Percentiles rank a stretch among this genome's conserved stretches.
These are phyloP conservation scores for Casuarina cunninghamiana DNA, from an alignment of 306 rosid species.

Conservation along the genomic window DNA sequence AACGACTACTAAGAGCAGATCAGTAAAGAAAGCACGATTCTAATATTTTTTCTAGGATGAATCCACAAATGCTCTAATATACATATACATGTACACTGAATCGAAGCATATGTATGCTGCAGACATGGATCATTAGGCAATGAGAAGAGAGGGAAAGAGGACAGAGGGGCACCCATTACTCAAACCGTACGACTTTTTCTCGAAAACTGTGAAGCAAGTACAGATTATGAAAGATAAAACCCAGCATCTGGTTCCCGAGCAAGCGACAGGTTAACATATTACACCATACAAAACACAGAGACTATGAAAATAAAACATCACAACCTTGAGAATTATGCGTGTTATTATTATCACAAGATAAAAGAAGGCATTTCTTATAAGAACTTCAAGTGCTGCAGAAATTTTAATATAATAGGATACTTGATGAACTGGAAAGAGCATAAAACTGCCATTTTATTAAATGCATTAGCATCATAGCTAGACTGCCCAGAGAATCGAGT, in stretches of 20 bases:
- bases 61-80: not conserved
- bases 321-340: not conserved
- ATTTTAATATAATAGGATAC: not conserved
- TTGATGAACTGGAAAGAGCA: not conserved
- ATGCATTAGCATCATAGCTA: not conserved
- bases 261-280: not conserved
- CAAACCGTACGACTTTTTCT: not conserved
- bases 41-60: not conserved
- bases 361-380: not conserved
- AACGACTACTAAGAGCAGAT: not conserved
- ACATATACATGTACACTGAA: too few relatives aligned
- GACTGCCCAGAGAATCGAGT: not conserved
- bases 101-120: not conserved
- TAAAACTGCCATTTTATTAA: not conserved
- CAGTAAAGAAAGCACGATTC: not conserved
- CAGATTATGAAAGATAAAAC: not conserved
- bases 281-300: not conserved
- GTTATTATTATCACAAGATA: not conserved
- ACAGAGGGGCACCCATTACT: not conserved
- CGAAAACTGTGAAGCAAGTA: not conserved
- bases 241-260: not conserved
- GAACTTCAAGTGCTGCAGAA: not conserved
- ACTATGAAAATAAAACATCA: not conserved
- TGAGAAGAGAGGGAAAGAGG: not conserved
- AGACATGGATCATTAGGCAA: not conserved